Base-by-base conservation (phyloP, 2,329 filamentous ascomycete species). In the Monosporascus sp. region DNA sequence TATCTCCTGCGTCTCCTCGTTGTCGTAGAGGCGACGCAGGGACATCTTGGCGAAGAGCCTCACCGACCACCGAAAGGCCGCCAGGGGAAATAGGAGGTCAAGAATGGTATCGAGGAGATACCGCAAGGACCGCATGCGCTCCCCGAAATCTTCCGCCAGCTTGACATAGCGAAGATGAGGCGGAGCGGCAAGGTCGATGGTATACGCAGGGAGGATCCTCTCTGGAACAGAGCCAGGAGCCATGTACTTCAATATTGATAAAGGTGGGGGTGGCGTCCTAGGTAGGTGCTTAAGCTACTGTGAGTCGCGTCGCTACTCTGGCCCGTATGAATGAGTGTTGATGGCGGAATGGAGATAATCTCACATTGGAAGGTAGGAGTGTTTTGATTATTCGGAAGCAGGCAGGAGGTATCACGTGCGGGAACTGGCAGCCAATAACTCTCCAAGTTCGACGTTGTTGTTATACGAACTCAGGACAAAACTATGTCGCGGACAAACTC, bases 1-100 rank as follows among this genome's bases (percentile, higher is more conserved):
- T n/a, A 88, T 66, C 63, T 88, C 84, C 45, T 77, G 72, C 0
- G 77, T 84, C 63, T 87, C 82, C 59, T 86, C 82, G 0, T 65
- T 51, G 18, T 72, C 74, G 62, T 80, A 71, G 0, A 88, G 66
- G 1, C 75, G 69, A 4, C 76, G 72, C 11, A 87, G 62, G 11
- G 77, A 62, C 0, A 78, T n/a, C 1, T 70, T 70, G 0, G 80
- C 74, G 1, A 80, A 34, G 3, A 61, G 50, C 14, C 63, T 59
- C 0, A 74, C 57, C 3, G 64, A 51, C 5, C 57, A 62, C 0
- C 66, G 57, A 3, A 65, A n/a, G 15, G 45, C 54, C 1, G 50
- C 18, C 0, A 60, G 64, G 1, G 57, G 51, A 11, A 68, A 57
- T 0, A 69, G 49, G 0, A 41, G n/a, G 0, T 61, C 47, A 1